Conservation (phyloP, 73 alveolate genomes). For the Paramecium tetraurelia region DNA sequence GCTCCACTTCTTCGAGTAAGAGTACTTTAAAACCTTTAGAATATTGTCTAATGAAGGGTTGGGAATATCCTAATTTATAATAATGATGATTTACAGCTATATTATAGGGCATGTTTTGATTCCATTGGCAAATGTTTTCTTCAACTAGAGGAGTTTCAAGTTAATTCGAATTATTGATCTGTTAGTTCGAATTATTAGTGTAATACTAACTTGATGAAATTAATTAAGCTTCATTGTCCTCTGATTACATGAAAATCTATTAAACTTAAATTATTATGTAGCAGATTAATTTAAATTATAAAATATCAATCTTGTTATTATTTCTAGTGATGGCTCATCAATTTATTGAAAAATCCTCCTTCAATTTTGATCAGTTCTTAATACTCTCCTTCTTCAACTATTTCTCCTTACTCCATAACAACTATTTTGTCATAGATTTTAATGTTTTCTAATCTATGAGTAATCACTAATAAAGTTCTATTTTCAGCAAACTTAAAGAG, state of each 20-base stretch:
- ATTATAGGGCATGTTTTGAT: too few species aligned
- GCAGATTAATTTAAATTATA: neutral
- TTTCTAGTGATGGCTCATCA: neutral
- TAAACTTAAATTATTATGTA: neutral
- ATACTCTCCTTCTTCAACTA: constrained; percentile 70
- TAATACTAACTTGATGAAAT: too few species aligned
- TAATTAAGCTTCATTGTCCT: too few species aligned
- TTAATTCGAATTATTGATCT: too few species aligned
- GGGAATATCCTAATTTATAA: neutral
- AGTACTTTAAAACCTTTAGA: neutral
- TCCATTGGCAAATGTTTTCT: too few species aligned
- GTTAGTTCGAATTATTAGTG: too few species aligned
- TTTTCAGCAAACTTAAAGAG: constrained; percentile 57
- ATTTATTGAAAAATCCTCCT: constrained; percentile 39
- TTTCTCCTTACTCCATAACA: constrained; percentile 69
- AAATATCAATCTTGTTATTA: neutral
- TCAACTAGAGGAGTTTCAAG: too few species aligned
- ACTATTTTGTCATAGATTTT: constrained; percentile 66
- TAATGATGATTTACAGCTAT: neutral
- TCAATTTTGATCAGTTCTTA: constrained; percentile 56
- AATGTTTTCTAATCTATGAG: constrained; percentile 75
- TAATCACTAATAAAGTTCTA: constrained; percentile 68
- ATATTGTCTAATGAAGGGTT: neutral
- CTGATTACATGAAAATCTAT: too few species aligned
- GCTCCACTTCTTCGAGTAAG: neutral